A percentile compares a stretch with the other conserved stretches of the same genome.
Evolutionary conservation across 140 eudicot genomes (phyloP).

Genomic region (Ambrosia hybrid): DNA sequence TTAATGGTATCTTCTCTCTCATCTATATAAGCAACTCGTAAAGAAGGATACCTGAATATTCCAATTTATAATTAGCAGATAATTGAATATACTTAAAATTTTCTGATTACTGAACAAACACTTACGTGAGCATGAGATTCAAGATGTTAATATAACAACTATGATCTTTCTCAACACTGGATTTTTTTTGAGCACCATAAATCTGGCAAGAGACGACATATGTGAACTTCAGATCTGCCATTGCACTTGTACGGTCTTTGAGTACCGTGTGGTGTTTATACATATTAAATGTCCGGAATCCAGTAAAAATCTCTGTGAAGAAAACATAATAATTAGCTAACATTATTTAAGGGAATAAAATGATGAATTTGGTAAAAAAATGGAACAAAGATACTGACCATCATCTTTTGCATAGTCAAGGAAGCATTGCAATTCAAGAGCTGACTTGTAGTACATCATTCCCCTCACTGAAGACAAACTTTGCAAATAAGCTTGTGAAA

Average conservation of each 20-base stretch:
- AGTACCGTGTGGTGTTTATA: constrained; percentile 39
- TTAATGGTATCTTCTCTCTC: constrained; percentile 69
- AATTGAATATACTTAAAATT: neutral
- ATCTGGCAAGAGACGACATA: constrained; percentile 97
- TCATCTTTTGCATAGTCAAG: constrained; percentile 79
- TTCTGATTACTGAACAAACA: constrained; percentile 4
- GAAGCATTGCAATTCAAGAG: constrained; percentile 94
- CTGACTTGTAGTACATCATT: constrained; percentile 95
- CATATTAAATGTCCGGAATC: constrained; percentile 69
- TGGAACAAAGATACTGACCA: constrained; percentile 46
- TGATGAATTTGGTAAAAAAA: neutral
- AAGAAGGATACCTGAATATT: constrained; percentile 77
- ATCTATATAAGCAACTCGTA: constrained; percentile 93
- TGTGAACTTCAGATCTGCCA: constrained; percentile 95
- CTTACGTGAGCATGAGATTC: constrained; percentile 88
- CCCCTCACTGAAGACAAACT: constrained; percentile 72
- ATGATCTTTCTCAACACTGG: constrained; percentile 60
- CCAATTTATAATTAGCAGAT: constrained; percentile 20
- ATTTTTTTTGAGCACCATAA: constrained; percentile 93
- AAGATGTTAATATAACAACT: constrained; percentile 75
- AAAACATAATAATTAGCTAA: constrained; percentile 21
- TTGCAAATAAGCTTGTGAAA: constrained; percentile 26
- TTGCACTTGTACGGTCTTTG: constrained; percentile 74
- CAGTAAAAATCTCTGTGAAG: constrained; percentile 76
- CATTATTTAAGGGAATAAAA: constrained; percentile 5